Evolutionary conservation across 441 rosid species (phyloP).

Genomic region (Melastoma candidum): DNA sequence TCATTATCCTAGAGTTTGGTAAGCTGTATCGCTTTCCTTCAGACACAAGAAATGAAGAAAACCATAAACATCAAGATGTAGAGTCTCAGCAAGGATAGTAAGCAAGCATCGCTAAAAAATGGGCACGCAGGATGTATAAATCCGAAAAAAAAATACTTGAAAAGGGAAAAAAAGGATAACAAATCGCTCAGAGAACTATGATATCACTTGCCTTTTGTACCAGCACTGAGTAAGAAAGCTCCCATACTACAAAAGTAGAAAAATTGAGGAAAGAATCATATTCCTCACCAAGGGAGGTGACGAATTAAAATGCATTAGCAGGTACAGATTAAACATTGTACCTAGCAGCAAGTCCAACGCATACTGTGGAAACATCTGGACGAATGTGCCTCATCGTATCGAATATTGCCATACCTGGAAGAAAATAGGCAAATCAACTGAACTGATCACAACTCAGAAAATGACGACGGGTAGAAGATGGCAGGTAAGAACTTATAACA

Average conservation of each 20-base stretch:
- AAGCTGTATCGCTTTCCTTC: slow-evolving; percentile 89
- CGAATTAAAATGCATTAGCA: not conserved
- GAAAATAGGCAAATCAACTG: slow-evolving; percentile 9
- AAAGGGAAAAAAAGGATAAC: too few species aligned
- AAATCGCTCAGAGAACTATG: not conserved
- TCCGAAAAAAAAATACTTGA: too few species aligned
- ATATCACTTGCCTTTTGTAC: slow-evolving; percentile 69
- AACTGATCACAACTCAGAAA: slow-evolving; percentile 4
- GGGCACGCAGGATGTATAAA: too few species aligned
- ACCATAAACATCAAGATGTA: too few species aligned
- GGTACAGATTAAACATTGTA: slow-evolving; percentile 17
- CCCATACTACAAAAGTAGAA: slow-evolving; percentile 59
- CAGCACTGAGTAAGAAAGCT: slow-evolving; percentile 92
- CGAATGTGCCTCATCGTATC: slow-evolving; percentile 96
- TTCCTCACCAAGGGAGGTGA: too few species aligned
- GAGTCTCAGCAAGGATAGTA: too few species aligned
- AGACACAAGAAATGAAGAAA: slow-evolving; percentile 2
- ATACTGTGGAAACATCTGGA: slow-evolving; percentile 91
- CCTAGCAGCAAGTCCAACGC: slow-evolving; percentile 98
- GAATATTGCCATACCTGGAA: slow-evolving; percentile 84
- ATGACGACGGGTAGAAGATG: too few species aligned
- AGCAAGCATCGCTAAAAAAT: too few species aligned
- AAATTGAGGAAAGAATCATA: not conserved
- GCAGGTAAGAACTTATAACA: too few species aligned
- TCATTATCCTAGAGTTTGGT: slow-evolving; percentile 99